Conservation (phyloP, 768 basidiomycete species). For the Naganishia vaughanmartiniae region DNA sequence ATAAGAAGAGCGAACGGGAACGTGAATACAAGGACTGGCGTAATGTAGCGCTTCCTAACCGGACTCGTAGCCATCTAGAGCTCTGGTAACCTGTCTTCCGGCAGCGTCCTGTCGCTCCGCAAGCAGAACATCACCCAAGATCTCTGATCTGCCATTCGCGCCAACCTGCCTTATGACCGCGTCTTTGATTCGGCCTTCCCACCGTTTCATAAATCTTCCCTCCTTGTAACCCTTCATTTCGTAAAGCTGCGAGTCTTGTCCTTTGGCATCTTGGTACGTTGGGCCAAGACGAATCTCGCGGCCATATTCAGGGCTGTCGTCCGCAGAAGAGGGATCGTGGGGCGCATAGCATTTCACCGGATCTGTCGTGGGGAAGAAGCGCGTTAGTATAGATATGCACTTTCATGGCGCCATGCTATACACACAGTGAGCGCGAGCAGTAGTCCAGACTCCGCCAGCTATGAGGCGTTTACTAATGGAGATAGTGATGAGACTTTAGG, state of each 20-base stretch:
- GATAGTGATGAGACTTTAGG: no score
- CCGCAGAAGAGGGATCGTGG: not conserved
- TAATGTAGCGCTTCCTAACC: not conserved
- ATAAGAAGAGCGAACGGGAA: not conserved
- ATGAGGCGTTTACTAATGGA: constrained; percentile 13
- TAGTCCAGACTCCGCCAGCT: constrained; percentile 3
- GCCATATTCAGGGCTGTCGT: not conserved
- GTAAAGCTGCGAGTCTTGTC: not conserved
- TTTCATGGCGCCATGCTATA: not conserved
- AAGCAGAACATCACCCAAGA: constrained; percentile 13
- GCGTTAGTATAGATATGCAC: not conserved
- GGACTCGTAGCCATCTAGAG: constrained; percentile 15
- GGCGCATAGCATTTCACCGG: constrained; percentile 13
- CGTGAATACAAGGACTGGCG: not conserved
- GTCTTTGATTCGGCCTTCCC: constrained; percentile 18
- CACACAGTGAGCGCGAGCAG: not conserved
- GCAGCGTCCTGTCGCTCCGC: constrained; percentile 12
- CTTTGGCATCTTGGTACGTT: not conserved
- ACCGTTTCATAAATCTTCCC: constrained; percentile 22
- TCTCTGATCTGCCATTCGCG: not conserved
- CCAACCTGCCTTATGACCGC: not conserved
- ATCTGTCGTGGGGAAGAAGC: not conserved
- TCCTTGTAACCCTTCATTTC: constrained; percentile 21
- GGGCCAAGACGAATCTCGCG: constrained; percentile 21
- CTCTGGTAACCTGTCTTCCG: constrained; percentile 6